These are phyloP conservation scores for Boechera divaricarpa DNA, from an alignment of 345 rosid species.

Conservation along the genomic window DNA sequence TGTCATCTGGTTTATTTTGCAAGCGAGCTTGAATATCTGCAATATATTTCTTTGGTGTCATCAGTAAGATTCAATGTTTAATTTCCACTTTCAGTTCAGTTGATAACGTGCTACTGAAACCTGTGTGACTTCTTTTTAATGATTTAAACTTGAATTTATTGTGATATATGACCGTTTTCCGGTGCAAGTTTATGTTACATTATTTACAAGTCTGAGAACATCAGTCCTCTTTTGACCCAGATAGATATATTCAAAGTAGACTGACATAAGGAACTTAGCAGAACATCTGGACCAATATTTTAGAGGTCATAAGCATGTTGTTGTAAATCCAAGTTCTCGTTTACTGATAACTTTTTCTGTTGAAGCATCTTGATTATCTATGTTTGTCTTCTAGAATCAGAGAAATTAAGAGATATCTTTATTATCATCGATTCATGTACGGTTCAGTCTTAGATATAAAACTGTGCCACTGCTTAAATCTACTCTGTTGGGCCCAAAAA, in stretches of 20 bases:
- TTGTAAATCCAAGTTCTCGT: conserved; percentile 17
- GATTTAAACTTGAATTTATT: conserved; percentile 11
- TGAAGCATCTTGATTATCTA: conserved; percentile 15
- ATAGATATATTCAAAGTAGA: conserved; percentile 17
- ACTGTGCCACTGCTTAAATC: conserved; percentile 24
- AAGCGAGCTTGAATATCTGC: conserved; percentile 10
- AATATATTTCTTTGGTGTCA: conserved; percentile 21
- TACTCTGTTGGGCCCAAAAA: conserved; percentile 3
- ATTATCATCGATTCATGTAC: not conserved
- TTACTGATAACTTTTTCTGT: conserved; percentile 17
- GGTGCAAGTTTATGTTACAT: conserved; percentile 23
- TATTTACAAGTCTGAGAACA: conserved; percentile 20
- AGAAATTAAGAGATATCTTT: not conserved
- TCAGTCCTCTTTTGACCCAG: conserved; percentile 26
- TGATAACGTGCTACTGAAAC: conserved; percentile 23
- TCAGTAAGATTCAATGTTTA: conserved; percentile 28
- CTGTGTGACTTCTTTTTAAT: conserved; percentile 11
- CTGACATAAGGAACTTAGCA: conserved; percentile 13
- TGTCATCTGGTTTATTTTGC: conserved; percentile 26
- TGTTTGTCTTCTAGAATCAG: conserved; percentile 15
- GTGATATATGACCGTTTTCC: conserved; percentile 3
- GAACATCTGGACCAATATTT: conserved; percentile 14
- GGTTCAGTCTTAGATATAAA: conserved; percentile 14
- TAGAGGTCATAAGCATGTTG: conserved; percentile 23
- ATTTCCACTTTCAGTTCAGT: conserved; percentile 12